These are phyloP conservation scores for Plectosphaerella cucumerina DNA, from an alignment of 2,329 filamentous ascomycete genomes.

Conservation along the genomic window DNA sequence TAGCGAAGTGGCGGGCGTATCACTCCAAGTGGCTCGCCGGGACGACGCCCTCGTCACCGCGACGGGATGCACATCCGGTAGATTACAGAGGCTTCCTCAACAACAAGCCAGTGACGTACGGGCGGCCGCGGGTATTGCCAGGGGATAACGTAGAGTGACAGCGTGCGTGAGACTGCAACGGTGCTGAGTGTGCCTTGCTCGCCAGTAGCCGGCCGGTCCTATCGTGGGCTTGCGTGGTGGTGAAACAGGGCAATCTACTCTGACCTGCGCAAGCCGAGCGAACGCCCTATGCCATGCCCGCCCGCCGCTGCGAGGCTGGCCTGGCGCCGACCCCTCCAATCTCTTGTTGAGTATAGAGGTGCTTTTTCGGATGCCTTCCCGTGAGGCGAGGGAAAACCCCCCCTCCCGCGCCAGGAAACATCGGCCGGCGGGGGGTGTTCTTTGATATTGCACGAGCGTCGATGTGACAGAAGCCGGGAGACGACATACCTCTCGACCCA, in stretches of 20 bases:
- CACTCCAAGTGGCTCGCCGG: too few relatives aligned
- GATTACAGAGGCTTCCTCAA: not conserved
- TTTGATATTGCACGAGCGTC: not conserved
- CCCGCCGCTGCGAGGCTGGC: not conserved
- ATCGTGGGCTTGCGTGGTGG: conserved; percentile 1
- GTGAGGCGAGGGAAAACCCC: not conserved
- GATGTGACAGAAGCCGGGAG: too few relatives aligned
- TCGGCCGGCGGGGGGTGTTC: not conserved
- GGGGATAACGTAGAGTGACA: too few relatives aligned
- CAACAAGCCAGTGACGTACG: too few relatives aligned
- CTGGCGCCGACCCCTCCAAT: not conserved
- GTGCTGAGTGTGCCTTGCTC: too few relatives aligned
- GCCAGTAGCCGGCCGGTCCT: too few relatives aligned
- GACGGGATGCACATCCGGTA: not conserved
- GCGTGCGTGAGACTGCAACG: too few relatives aligned
- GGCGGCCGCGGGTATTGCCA: too few relatives aligned
- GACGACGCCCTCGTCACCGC: not conserved
- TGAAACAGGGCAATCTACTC: conserved; percentile 17
- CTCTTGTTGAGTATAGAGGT: not conserved
- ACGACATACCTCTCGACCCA: too few relatives aligned
- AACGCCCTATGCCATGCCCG: not conserved
- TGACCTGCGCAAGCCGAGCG: conserved; percentile 9
- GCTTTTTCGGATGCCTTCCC: not conserved
- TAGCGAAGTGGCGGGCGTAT: too few relatives aligned
- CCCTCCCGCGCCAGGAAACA: too few relatives aligned